Base-by-base conservation (phyloP, 306 rosid genomes). In the Prunus davidiana region DNA sequence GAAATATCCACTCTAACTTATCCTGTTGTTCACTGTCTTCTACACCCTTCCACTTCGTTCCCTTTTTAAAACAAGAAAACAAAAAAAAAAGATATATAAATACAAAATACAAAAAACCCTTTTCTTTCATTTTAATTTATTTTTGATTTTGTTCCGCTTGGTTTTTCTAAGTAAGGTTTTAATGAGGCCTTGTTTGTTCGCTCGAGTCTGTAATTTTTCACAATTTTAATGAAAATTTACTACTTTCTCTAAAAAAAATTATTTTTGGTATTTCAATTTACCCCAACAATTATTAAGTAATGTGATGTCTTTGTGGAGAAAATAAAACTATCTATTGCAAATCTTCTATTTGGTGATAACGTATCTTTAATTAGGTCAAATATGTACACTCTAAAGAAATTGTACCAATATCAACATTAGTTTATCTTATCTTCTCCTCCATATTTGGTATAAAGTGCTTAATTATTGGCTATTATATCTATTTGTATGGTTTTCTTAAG, bases 1-100 rank as follows among this genome's bases (percentile, higher is more conserved):
- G 72, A 78, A 74, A 77, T 51, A 32, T 65, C 76, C 76, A 66
- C 34, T 56, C 45, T 50, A 8, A 20, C 85, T 62, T 68, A 69
- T 78, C 79, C 47, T 84, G 83, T 81, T 79, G 43, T 38, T 38
- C 43, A 1, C 43, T 38, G 43, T 2, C 43, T 38, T 38, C 9
- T 38, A 38, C 43, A 7, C 43, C 9, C 43, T 38, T 38, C 43
- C 43, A 38, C 43, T 6, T 38, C 43, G 2, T 38, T 1, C 2
- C 43, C 9, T 6, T 38, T 38, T 38, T 38, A 38, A 38, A 51
- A 51, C 56, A 51, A 15, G 3, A 51, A 4, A 12, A 51, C 4
- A 51, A 38, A 38, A 38, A 38, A 6, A 1, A 34, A 1, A 34
- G 0, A 34, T 34, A 34, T 38, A 38, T 38, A 38, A 38, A 38